Conservation (phyloP, 805 yeast genomes). For the Teunomyces panamensis region DNA sequence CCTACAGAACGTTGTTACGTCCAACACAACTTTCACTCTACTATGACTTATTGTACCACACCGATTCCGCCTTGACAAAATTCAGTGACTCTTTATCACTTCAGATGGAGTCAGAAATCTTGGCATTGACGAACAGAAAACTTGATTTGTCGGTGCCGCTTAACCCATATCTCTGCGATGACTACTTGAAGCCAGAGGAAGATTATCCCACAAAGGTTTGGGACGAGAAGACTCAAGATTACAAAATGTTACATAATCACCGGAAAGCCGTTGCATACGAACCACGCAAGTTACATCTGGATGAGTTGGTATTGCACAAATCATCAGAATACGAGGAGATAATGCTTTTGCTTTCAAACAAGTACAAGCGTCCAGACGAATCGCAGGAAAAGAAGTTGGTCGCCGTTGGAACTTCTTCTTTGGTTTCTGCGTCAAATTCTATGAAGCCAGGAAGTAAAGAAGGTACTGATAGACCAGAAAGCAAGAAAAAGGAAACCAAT, state of each 20-base stretch:
- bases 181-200: conserved; percentile 46
- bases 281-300: conserved; percentile 39
- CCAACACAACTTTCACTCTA: conserved; percentile 81
- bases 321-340: conserved; percentile 83
- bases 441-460: conserved; percentile 18
- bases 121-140: conserved; percentile 75
- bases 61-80: conserved; percentile 70
- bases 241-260: conserved; percentile 27
- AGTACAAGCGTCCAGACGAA: conserved; percentile 38
- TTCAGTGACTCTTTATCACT: conserved; percentile 78
- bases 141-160: conserved; percentile 70
- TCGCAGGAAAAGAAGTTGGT: conserved; percentile 37
- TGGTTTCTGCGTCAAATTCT: conserved; percentile 14
- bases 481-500: conserved; percentile 17
- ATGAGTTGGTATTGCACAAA: conserved; percentile 54
- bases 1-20: conserved; percentile 71
- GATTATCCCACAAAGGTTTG: conserved; percentile 47
- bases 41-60: conserved; percentile 80
- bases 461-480: conserved; percentile 28
- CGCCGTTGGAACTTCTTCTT: conserved; percentile 31
- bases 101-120: conserved; percentile 83
- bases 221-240: conserved; percentile 33
- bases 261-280: conserved; percentile 29
- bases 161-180: conserved; percentile 58
- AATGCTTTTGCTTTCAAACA: conserved; percentile 55